phyloP scores from a whole-genome alignment of 1,284 basidiomycete genomes.

The Inonotus hispidus region DNA sequence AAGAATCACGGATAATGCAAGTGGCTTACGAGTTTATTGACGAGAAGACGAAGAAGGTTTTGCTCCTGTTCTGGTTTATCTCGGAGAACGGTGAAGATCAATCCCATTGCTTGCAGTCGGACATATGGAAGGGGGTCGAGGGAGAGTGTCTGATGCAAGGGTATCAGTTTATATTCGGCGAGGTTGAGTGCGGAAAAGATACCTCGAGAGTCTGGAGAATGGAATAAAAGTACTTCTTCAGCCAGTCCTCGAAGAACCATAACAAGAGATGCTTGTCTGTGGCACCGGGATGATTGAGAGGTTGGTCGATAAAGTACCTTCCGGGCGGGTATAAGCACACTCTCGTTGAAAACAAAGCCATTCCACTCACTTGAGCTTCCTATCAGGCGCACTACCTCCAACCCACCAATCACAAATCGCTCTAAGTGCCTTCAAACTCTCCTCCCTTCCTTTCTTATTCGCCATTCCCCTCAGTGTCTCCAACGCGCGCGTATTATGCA shows the following conservation, averaged over 20 bases:
- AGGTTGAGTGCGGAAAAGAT: slow-evolving; percentile 16
- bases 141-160: slow-evolving; percentile 58
- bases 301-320: slow-evolving; percentile 93
- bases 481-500: slow-evolving; percentile 84
- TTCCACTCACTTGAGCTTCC: slow-evolving; percentile 72
- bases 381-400: slow-evolving; percentile 76
- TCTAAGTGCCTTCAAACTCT: slow-evolving; percentile 84
- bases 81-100: slow-evolving; percentile 77
- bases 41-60: slow-evolving; percentile 86
- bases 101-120: slow-evolving; percentile 71
- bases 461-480: slow-evolving; percentile 76
- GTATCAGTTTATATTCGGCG: slow-evolving; percentile 3
- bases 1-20: neutral
- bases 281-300: slow-evolving; percentile 58
- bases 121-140: slow-evolving; percentile 88
- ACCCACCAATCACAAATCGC: slow-evolving; percentile 98
- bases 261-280: slow-evolving; percentile 74
- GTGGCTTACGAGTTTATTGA: slow-evolving; percentile 81
- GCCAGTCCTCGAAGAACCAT: slow-evolving; percentile 95
- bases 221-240: slow-evolving; percentile 96
- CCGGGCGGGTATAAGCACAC: neutral
- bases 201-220: slow-evolving; percentile 90
- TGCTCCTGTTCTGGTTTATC: slow-evolving; percentile 98
- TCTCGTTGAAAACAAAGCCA: neutral
- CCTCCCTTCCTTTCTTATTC: slow-evolving; percentile 86